Evolutionary conservation across 768 basidiomycete species (phyloP), one percentile per base, ranked within the genome.

Genomic region (Boletellus emodensis): DNA sequence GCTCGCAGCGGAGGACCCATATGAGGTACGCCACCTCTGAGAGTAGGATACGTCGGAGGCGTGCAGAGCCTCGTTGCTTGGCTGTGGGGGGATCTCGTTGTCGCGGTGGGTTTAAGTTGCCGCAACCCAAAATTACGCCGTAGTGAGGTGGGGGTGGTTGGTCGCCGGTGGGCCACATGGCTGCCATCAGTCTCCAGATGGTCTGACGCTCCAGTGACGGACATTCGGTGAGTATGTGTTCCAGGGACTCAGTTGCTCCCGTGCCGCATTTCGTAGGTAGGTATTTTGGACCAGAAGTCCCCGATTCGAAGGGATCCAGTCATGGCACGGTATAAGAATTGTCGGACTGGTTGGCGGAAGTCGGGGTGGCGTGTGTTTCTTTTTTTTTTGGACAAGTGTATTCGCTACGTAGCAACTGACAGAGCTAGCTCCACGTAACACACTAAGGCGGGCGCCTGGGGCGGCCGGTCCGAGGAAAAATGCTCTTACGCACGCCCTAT

Each of bases 221-320:
- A 30, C 70, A 71, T 33, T 67, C 48, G 0, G 42, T 51, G 2
- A 70, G 54, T 4, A 70, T 70, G 40, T 72, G 69, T 9, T 62
- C 58, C 52, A 72, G 57, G 10, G 60, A 34, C 41, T 71, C 71
- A 12, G 12, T n/a, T 48, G 0, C 24, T 48, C 8, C 41, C 42
- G 0, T 22, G 48, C 49, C 51, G 33, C 0, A 39, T 5, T 43
- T 59, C 52, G n/a, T 11, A 55, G 14, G 35, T 54, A 7, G 46
- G 48, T 14, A 64, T 62, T 3, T 54, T 51, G 2, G 22, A 6
- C 70, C 67, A 71, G 54, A 58, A 69, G 1, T 39, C 22, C 0
- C 71, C 69, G 0, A 61, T 24, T 26, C 58, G 61, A 44, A 64
- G 61, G 1, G 60, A 52, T 6, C 53, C 48, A 36, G 69, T 63